These are phyloP conservation scores for Melampsora occidentalis DNA, from an alignment of 1,284 basidiomycete genomes.

Conservation along the genomic window DNA sequence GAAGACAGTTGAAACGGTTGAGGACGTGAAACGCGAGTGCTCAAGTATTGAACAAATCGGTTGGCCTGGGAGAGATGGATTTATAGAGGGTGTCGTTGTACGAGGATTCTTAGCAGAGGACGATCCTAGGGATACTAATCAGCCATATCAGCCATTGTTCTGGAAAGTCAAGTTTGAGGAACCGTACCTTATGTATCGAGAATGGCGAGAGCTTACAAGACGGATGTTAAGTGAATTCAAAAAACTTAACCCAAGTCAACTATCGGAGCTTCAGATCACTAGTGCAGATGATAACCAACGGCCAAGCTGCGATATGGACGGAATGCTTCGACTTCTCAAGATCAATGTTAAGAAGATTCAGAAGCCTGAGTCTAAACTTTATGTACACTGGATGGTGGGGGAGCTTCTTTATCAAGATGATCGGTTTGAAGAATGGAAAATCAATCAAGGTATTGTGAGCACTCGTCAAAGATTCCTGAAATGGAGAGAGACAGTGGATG, in stretches of 20 bases:
- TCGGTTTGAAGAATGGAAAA: conserved; percentile 28
- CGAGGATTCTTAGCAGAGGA: conserved; percentile 45
- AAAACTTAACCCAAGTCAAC: not conserved
- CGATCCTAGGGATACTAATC: conserved; percentile 50
- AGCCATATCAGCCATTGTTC: conserved; percentile 80
- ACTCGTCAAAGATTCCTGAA: conserved; percentile 21
- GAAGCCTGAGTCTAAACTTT: conserved; percentile 22
- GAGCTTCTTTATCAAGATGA: conserved; percentile 25
- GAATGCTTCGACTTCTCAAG: conserved; percentile 12
- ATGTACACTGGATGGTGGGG: conserved; percentile 26
- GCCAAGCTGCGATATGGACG: not conserved
- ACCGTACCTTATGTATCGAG: conserved; percentile 96
- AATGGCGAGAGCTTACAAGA: conserved; percentile 94
- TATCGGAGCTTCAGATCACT: not conserved
- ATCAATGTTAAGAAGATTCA: conserved; percentile 33
- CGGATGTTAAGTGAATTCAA: conserved; percentile 50
- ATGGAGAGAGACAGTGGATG: conserved; percentile 11
- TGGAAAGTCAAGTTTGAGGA: conserved; percentile 99
- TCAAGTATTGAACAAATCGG: conserved; percentile 59
- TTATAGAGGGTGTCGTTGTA: conserved; percentile 95
- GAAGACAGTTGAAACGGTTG: conserved; percentile 63
- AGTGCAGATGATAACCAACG: no score
- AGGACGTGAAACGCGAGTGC: conserved; percentile 61
- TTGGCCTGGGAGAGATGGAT: conserved; percentile 71
- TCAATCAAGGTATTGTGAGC: conserved; percentile 18